These are phyloP conservation scores for Cyclocybe cylindracea DNA, from an alignment of 768 basidiomycete genomes.

Conservation along the genomic window DNA sequence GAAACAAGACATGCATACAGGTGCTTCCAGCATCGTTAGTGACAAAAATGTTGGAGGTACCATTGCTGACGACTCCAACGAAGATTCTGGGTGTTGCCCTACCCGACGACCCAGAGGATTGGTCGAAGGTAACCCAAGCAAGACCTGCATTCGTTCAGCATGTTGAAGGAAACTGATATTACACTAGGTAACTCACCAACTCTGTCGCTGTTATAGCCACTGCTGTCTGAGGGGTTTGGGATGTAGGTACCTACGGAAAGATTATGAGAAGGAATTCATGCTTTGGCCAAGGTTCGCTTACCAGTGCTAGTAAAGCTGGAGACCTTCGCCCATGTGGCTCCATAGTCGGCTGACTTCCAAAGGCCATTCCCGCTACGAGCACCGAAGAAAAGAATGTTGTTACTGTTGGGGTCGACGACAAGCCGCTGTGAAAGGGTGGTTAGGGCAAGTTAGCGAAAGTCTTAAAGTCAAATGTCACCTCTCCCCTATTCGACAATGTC, in stretches of 20 bases:
- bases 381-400: constrained; percentile 63
- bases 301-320: constrained; percentile 59
- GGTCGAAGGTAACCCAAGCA: constrained; percentile 67
- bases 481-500: too few species aligned
- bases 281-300: constrained; percentile 19
- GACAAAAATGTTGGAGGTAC: constrained; percentile 56
- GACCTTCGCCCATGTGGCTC: constrained; percentile 60
- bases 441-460: neutral
- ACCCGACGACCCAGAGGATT: constrained; percentile 54
- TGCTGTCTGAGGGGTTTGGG: constrained; percentile 51
- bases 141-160: constrained; percentile 32
- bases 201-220: constrained; percentile 42
- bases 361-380: constrained; percentile 65
- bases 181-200: constrained; percentile 26
- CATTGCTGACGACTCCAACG: constrained; percentile 63
- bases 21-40: constrained; percentile 56
- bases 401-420: constrained; percentile 62
- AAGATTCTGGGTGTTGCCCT: constrained; percentile 63
- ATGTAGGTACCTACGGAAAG: constrained; percentile 47
- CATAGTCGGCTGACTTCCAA: constrained; percentile 66
- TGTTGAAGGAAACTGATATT: neutral
- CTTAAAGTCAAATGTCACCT: neutral
- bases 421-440: constrained; percentile 42
- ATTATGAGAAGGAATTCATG: neutral
- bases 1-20: constrained; percentile 37